phyloP scores from a whole-genome alignment of 768 basidiomycete species.

The Candolleomyces efflorescens region DNA sequence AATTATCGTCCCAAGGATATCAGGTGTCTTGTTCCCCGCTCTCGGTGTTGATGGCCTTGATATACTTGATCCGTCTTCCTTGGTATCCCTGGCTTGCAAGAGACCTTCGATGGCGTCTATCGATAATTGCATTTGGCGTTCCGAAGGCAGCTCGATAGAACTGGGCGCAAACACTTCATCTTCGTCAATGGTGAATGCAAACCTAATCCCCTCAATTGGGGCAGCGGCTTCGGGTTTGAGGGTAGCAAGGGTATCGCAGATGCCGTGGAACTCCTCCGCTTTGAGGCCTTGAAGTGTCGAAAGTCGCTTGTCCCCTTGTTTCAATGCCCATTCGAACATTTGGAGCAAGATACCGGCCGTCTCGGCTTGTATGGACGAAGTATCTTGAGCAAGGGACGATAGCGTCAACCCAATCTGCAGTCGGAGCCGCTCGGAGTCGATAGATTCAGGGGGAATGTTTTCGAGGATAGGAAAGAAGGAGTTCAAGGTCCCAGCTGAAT shows the following conservation, averaged over 20 bases:
- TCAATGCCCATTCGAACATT: conserved; percentile 54
- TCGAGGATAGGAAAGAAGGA: conserved; percentile 21
- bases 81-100: conserved; percentile 27
- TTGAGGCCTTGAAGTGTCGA: conserved; percentile 48
- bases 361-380: conserved; percentile 27
- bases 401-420: conserved; percentile 32
- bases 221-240: conserved; percentile 20
- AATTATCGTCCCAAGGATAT: conserved; percentile 60
- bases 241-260: conserved; percentile 36
- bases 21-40: conserved; percentile 44
- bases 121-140: conserved; percentile 36
- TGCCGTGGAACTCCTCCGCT: conserved; percentile 37
- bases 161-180: conserved; percentile 30
- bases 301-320: conserved; percentile 39
- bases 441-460: conserved; percentile 16
- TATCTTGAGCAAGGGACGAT: conserved; percentile 23
- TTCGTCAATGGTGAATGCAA: conserved; percentile 35
- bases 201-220: conserved; percentile 18
- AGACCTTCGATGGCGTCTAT: conserved; percentile 45
- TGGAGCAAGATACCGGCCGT: conserved; percentile 35
- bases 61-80: conserved; percentile 13
- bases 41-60: conserved; percentile 50
- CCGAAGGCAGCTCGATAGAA: conserved; percentile 31
- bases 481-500: conserved; percentile 21
- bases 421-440: conserved; percentile 25